A percentile compares a stretch with the other conserved stretches of the same genome.
phyloP scores from a whole-genome alignment of 129 eudicot genomes.

The Saposhnikovia divaricata region DNA sequence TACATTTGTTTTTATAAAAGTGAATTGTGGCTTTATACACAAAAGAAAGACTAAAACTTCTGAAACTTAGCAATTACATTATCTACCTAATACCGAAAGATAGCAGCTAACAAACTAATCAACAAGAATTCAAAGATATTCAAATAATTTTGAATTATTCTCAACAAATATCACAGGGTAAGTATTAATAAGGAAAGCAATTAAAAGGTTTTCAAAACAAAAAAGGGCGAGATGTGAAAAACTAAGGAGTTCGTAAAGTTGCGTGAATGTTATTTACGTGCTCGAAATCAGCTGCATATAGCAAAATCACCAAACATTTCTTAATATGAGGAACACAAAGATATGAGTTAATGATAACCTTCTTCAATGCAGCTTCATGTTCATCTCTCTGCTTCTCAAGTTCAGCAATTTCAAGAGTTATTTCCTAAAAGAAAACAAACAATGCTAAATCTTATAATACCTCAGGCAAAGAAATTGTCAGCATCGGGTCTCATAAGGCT shows the following conservation, averaged over 20 bases:
- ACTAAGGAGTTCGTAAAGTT: not conserved
- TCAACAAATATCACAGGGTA: not conserved
- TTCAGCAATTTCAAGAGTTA: slow-evolving; percentile 70
- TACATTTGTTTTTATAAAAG: too few species aligned
- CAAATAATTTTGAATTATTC: not conserved
- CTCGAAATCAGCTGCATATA: not conserved
- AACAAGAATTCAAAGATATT: not conserved
- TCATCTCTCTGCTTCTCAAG: slow-evolving; percentile 91
- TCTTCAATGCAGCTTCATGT: slow-evolving; percentile 81
- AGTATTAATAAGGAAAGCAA: not conserved
- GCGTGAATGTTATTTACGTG: too few species aligned
- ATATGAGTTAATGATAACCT: slow-evolving; percentile 41
- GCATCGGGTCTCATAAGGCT: not conserved
- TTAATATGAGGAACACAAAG: not conserved
- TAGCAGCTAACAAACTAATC: not conserved
- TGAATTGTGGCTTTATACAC: not conserved
- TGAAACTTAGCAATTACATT: not conserved
- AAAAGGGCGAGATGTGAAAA: not conserved
- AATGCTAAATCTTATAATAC: not conserved
- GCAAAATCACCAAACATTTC: not conserved
- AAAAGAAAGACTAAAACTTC: not conserved
- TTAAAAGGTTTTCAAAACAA: not conserved
- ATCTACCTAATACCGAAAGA: not conserved
- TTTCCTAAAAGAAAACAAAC: slow-evolving; percentile 46
- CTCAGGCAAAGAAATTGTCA: not conserved